Base-by-base conservation (phyloP, 163 green algal species). In the Chloromonas sp. region DNA sequence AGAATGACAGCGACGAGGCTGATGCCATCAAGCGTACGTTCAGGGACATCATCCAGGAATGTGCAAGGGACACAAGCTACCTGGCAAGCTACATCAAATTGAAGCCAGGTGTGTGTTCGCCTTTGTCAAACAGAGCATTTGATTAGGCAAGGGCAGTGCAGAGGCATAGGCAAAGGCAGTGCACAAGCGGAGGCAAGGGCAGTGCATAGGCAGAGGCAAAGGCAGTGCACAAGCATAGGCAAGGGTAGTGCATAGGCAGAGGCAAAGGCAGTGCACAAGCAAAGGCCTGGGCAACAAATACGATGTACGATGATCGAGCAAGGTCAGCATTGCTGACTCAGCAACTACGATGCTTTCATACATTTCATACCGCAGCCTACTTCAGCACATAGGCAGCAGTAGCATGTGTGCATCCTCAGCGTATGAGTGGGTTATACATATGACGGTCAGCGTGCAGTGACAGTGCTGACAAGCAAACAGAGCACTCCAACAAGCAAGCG, bases 1-100 rank as follows among this genome's bases (percentile, higher is more conserved):
- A 89, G 15, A 80, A 87, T 0, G 85, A 83, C n/a, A 86, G 79
- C 14, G 84, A 86, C 2, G 86, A 89, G 76, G 88, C 84, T 0
- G 84, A 84, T 77, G 88, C 88, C 0, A 88, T 91, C 86, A 89
- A 90, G 85, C 86, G 88, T 61, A 91, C 89, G 82, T 91, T 91
- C 80, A 70, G 87, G 60, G 87, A 90, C 82, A 88, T 90, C 78
- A 83, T 90, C 14, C 82, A 91, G 88, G 88, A 91, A 77, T 89
- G 88, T 78, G 84, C 85, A 70, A 87, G 86, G 60, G 86, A 89
- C 15, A 90, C 88, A 60, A 88, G 82, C 0, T 91, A 88, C 86
- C 87, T 91, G 11, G 88, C 88, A 3, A 85, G 77, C 83, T 89
- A 88, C 81, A 87, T 91, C 58, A 84, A 66, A 1, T 70, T 91